Percentiles rank a stretch among this genome's conserved stretches.
These are phyloP conservation scores for Taxillus chinensis DNA, from an alignment of 164 flowering plant species.

Conservation along the genomic window DNA sequence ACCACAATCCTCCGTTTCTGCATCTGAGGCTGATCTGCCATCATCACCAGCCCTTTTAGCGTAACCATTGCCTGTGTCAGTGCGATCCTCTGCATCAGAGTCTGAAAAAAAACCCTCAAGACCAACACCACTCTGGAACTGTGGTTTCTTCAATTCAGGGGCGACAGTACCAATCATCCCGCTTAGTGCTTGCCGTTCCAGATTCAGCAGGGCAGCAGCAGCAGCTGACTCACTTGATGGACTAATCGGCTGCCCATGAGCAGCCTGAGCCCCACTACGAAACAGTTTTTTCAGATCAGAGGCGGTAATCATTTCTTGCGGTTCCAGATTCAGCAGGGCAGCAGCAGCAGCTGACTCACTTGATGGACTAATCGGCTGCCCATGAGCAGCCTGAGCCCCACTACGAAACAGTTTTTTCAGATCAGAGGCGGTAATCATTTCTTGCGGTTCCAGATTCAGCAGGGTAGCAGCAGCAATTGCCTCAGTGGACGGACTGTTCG, in stretches of 20 bases:
- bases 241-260: too few species aligned
- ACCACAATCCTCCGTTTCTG: slow-evolving; percentile 35
- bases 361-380: slow-evolving; percentile 35
- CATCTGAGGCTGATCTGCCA: slow-evolving; percentile 25
- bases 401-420: slow-evolving; percentile 14
- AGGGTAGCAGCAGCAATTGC: slow-evolving; percentile 16
- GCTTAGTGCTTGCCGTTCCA: slow-evolving; percentile 48
- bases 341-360: slow-evolving; percentile 13
- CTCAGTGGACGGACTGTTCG: slow-evolving; percentile 9
- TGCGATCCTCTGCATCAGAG: slow-evolving; percentile 48
- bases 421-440: slow-evolving; percentile 84
- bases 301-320: slow-evolving; percentile 67
- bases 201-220: slow-evolving; percentile 15
- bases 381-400: too few species aligned
- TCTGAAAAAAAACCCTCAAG: slow-evolving; percentile 18
- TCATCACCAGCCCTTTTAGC: slow-evolving; percentile 13
- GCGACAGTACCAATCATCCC: slow-evolving; percentile 82
- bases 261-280: too few species aligned
- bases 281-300: slow-evolving; percentile 41
- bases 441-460: slow-evolving; percentile 37
- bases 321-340: slow-evolving; percentile 31
- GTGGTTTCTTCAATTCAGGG: slow-evolving; percentile 43
- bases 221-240: slow-evolving; percentile 3
- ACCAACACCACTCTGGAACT: too few species aligned
- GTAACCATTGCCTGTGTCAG: slow-evolving; percentile 24